Percentiles rank a stretch among this genome's conserved stretches.
Conservation (phyloP, 2,329 filamentous ascomycete species). For the Sarocladium kiliense region DNA sequence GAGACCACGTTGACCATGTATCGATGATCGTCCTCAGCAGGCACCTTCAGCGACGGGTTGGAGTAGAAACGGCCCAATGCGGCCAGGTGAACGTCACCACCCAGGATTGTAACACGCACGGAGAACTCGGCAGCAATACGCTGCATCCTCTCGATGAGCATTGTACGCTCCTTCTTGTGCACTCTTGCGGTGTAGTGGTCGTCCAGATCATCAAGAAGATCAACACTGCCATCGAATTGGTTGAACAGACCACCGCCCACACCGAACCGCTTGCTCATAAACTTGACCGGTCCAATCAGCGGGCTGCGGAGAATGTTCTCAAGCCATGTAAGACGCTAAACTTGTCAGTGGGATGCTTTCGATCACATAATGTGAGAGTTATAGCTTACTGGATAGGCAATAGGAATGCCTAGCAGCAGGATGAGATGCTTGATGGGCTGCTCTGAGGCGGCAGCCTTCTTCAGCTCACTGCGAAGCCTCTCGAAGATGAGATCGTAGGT, state of each 20-base stretch:
- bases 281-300: conserved; percentile 80
- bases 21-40: conserved; percentile 77
- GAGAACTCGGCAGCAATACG: conserved; percentile 79
- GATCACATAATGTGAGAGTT: conserved; percentile 25
- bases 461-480: conserved; percentile 69
- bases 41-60: conserved; percentile 71
- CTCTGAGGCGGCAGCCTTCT: conserved; percentile 57
- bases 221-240: conserved; percentile 87
- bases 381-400: conserved; percentile 67
- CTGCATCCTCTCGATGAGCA: conserved; percentile 76
- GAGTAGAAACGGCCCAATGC: conserved; percentile 94
- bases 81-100: conserved; percentile 89
- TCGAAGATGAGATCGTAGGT: conserved; percentile 83
- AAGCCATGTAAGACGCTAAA: conserved; percentile 81
- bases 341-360: conserved; percentile 11
- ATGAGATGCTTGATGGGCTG: conserved; percentile 85
- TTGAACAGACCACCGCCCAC: conserved; percentile 84
- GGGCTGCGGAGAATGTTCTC: conserved; percentile 88
- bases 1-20: conserved; percentile 96
- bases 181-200: conserved; percentile 93
- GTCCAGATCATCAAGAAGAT: conserved; percentile 87
- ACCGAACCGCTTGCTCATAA: conserved; percentile 87
- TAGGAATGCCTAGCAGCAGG: conserved; percentile 79
- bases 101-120: conserved; percentile 83
- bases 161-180: conserved; percentile 82